These are phyloP conservation scores for Mrakia gelida DNA, from an alignment of 768 basidiomycete genomes.

Conservation along the genomic window DNA sequence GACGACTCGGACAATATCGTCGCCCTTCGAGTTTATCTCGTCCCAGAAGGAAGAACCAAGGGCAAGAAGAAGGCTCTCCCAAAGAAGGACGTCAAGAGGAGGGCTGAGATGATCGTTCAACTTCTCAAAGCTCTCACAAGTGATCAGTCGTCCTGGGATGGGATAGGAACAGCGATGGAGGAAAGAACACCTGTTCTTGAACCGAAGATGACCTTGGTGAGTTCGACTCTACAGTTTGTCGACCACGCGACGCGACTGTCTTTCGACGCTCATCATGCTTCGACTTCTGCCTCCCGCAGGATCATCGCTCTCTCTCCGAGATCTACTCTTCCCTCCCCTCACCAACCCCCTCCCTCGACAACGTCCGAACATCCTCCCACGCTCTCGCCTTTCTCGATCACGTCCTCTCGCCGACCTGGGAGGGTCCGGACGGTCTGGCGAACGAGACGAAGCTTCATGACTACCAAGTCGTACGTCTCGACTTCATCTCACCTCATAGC, in stretches of 20 bases:
- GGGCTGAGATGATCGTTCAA: not conserved
- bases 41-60: not conserved
- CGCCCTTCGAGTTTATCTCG: not conserved
- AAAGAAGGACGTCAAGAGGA: not conserved
- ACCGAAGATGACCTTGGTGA: not conserved
- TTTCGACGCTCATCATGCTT: not conserved
- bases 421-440: not conserved
- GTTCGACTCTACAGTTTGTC: not conserved
- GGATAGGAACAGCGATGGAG: not conserved
- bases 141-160: not conserved
- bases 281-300: not conserved
- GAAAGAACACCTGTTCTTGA: not conserved
- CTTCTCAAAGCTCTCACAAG: not conserved
- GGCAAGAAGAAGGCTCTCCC: not conserved
- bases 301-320: not conserved
- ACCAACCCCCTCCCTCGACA: not conserved
- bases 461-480: not conserved
- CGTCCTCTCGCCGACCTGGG: not conserved
- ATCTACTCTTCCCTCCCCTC: constrained; percentile 9
- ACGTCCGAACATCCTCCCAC: not conserved
- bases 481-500: too few species aligned
- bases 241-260: not conserved
- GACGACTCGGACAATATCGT: not conserved
- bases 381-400: not conserved
- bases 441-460: not conserved